These are phyloP conservation scores for Candida ovalis DNA, from an alignment of 805 yeast genomes.

Conservation along the genomic window DNA sequence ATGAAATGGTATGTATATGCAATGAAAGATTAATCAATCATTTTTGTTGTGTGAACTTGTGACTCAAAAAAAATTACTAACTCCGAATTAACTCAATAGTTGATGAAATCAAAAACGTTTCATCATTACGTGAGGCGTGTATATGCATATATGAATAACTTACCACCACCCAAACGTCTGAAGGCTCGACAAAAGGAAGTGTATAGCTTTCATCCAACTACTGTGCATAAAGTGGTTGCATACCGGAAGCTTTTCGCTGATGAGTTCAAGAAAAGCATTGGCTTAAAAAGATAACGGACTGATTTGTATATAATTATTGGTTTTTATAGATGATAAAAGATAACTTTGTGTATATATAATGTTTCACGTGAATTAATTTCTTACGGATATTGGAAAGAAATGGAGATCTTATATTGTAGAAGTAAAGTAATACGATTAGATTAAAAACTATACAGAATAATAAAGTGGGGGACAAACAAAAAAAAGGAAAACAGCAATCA, in stretches of 20 bases:
- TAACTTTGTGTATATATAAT: too few relatives aligned
- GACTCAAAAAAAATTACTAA: too few relatives aligned
- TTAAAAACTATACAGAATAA: too few relatives aligned
- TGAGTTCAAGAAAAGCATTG: constrained; percentile 54
- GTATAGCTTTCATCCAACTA: constrained; percentile 41
- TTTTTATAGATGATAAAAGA: too few relatives aligned
- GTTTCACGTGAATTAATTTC: too few relatives aligned
- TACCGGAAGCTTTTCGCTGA: constrained; percentile 54
- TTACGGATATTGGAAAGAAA: too few relatives aligned
- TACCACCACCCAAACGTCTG: constrained; percentile 42
- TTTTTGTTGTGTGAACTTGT: too few relatives aligned
- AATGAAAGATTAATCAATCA: too few relatives aligned
- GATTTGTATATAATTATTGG: background rate
- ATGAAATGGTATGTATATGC: background rate
- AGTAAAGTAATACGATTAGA: too few relatives aligned
- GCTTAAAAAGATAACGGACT: constrained; percentile 32
- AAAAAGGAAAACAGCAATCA: too few relatives aligned
- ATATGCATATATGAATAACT: constrained; percentile 61
- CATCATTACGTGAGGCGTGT: constrained; percentile 58
- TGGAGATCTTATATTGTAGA: too few relatives aligned
- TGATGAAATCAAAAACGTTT: constrained; percentile 56
- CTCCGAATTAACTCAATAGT: constrained; percentile 17
- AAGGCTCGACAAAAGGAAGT: constrained; percentile 9
- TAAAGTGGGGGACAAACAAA: too few relatives aligned
- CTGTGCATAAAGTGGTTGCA: constrained; percentile 55